Evolutionary conservation across 2,329 filamentous ascomycete genomes (phyloP).

Genomic region (Aureobasidium sp.): DNA sequence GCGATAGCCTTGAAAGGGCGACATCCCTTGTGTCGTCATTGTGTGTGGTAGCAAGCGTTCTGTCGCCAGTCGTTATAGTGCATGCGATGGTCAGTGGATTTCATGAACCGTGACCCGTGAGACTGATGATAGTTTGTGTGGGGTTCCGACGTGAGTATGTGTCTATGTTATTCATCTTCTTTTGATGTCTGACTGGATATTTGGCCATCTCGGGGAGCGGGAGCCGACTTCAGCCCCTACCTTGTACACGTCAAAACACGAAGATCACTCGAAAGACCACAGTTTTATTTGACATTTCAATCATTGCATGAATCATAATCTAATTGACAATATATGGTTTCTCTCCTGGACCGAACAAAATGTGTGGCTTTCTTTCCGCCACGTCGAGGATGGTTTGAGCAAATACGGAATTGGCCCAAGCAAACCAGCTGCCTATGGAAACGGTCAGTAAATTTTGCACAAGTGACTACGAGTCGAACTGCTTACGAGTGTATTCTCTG

Average conservation of each 20-base stretch:
- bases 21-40: background rate
- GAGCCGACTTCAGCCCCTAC: background rate
- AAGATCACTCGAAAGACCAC: background rate
- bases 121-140: background rate
- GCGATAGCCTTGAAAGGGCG: background rate
- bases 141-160: background rate
- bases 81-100: no score
- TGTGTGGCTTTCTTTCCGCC: slow-evolving; percentile 77
- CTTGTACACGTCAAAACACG: background rate
- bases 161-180: no score
- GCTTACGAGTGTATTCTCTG: slow-evolving; percentile 64
- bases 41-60: background rate
- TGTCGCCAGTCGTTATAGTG: background rate
- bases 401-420: slow-evolving; percentile 96
- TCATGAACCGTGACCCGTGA: no score
- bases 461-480: slow-evolving; percentile 15
- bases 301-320: slow-evolving; percentile 7
- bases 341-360: slow-evolving; percentile 66
- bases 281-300: background rate
- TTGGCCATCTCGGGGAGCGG: background rate
- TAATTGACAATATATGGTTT: slow-evolving; percentile 47
- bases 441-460: slow-evolving; percentile 6
- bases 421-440: slow-evolving; percentile 76
- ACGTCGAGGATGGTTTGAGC: slow-evolving; percentile 86
- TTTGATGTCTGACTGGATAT: background rate